Percentiles rank a stretch among this genome's conserved stretches.
Conservation (phyloP, 805 yeast genomes). For the Metschnikowia corniflorae region DNA sequence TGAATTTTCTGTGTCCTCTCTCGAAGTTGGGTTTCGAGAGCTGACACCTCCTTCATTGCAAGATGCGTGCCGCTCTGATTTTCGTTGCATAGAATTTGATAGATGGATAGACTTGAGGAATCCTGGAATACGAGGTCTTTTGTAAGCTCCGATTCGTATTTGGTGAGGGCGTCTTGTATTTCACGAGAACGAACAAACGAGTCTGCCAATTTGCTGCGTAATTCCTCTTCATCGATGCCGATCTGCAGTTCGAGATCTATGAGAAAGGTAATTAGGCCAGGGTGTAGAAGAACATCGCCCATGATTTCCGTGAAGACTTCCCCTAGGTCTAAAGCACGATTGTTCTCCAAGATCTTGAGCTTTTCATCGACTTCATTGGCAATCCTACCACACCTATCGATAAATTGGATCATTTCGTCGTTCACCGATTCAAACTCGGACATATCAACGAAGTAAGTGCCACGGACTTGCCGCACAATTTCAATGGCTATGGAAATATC, state of each 20-base stretch:
- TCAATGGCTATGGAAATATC: no score
- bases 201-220: no score
- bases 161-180: no score
- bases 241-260: not conserved
- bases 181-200: no score
- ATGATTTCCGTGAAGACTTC: not conserved
- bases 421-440: no score
- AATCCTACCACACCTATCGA: not conserved
- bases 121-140: no score
- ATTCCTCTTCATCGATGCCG: not conserved
- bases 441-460: no score
- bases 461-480: no score
- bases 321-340: not conserved
- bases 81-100: not conserved
- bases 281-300: not conserved
- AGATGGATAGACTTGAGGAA: not conserved
- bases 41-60: constrained; percentile 1
- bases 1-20: constrained; percentile 25
- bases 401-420: not conserved
- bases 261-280: not conserved
- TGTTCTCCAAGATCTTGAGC: not conserved
- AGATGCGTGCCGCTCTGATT: not conserved
- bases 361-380: not conserved
- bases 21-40: constrained; percentile 6
- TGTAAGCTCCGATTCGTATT: no score